These are phyloP conservation scores for Hansenula anomala DNA, from an alignment of 1,139 yeast species.

Conservation along the genomic window DNA sequence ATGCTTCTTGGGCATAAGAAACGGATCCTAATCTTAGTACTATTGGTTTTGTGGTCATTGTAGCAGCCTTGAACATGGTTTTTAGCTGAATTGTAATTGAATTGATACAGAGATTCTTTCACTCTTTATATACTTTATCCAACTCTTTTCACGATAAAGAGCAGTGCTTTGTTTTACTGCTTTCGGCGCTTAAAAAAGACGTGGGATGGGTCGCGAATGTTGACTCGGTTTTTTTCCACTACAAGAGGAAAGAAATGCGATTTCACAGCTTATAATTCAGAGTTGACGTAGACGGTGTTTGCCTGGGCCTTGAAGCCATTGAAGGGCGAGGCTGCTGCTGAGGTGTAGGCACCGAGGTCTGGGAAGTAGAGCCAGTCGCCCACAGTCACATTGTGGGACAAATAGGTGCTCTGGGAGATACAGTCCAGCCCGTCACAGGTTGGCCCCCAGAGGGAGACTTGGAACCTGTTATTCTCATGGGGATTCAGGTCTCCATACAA, in stretches of 20 bases:
- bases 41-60: conserved; percentile 37
- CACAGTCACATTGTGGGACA: conserved; percentile 59
- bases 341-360: conserved; percentile 89
- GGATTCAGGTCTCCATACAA: conserved; percentile 33
- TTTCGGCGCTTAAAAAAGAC: too few species aligned
- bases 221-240: too few species aligned
- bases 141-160: too few species aligned
- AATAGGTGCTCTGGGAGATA: conserved; percentile 46
- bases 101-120: too few species aligned
- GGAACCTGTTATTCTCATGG: conserved; percentile 20
- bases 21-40: conserved; percentile 57
- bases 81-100: too few species aligned
- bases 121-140: too few species aligned
- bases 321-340: conserved; percentile 84
- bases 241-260: neutral
- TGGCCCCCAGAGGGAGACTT: conserved; percentile 92
- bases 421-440: conserved; percentile 97
- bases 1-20: conserved; percentile 48
- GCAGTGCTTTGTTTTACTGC: too few species aligned
- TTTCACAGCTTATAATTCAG: too few species aligned
- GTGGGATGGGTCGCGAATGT: too few species aligned
- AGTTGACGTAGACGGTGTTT: conserved; percentile 56
- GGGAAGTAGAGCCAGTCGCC: conserved; percentile 95
- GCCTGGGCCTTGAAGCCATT: conserved; percentile 75
- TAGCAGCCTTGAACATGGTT: neutral